Evolutionary conservation across 2,329 filamentous ascomycete species (phyloP).

Genomic region (Neofusicoccum sp.): DNA sequence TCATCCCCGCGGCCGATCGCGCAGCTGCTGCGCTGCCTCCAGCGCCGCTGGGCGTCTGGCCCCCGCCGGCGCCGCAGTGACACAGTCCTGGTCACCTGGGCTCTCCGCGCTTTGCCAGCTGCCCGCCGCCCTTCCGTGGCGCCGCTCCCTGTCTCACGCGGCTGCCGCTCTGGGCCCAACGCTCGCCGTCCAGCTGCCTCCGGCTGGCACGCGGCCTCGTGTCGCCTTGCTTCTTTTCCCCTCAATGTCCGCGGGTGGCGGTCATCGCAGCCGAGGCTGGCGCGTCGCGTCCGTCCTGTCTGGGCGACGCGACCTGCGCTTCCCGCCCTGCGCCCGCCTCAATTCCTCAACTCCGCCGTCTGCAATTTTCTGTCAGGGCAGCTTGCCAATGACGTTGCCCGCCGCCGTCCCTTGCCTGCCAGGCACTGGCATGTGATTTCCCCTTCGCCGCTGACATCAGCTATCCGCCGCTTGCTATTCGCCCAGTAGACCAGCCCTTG

Average conservation of each 20-base stretch:
- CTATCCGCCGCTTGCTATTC: background rate
- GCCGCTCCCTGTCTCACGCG: background rate
- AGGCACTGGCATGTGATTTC: conserved; percentile 1
- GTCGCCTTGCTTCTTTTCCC: conserved; percentile 6
- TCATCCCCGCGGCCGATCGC: conserved; percentile 1
- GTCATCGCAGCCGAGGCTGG: background rate
- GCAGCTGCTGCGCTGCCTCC: background rate
- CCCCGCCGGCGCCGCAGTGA: background rate
- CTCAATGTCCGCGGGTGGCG: background rate
- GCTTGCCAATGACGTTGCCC: background rate
- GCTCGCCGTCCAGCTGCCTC: background rate
- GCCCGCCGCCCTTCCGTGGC: background rate
- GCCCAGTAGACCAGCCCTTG: background rate
- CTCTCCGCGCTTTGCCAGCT: background rate
- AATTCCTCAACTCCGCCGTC: background rate
- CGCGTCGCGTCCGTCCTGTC: background rate
- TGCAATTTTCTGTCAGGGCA: background rate
- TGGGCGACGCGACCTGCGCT: background rate
- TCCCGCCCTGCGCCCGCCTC: background rate
- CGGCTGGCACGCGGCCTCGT: background rate
- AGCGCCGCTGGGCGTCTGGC: background rate
- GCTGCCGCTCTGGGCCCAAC: background rate
- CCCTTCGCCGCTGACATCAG: background rate
- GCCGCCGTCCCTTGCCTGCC: conserved; percentile 3
- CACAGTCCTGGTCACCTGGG: background rate